Base-by-base conservation (phyloP, 2,329 filamentous ascomycete species). In the Phyllosticta citrichinensis region DNA sequence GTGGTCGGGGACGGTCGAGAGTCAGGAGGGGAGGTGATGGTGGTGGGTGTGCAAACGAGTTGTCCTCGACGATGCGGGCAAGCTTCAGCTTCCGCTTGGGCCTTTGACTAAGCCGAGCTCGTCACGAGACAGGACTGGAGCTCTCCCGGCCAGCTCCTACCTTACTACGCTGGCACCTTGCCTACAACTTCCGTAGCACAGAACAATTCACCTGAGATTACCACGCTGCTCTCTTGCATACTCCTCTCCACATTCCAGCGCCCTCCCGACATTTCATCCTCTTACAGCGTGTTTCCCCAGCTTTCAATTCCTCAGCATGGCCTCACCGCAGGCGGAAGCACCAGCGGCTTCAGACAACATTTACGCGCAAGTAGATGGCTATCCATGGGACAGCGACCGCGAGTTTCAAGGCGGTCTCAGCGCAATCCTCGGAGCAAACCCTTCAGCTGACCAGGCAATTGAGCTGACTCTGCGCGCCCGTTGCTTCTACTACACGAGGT, bases 321-420 rank as follows among this genome's bases (percentile, higher is more conserved):
- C 61, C 24, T 52, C 56, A 10, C 56, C 61, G 8, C 9, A 22
- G 9, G 22, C 35, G 2, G 14, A 53, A 5, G 40, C 56, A 6
- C 25, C 56, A 12, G 50, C 60, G 11, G 25, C 61, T n/a, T 53
- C 61, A 22, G 3, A 40, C 10, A 56, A 56, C 52, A 59, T 62
- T 27, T 88, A 83, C 70, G 74, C 77, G 62, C 81, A 85, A 63
- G 81, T 90, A 57, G 84, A 88, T 67, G 74, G 75, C 24, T 89
- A 89, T 68, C 79, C 82, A 19, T 91, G 87, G 87, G 79, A 79
- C 63, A 80, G 81, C 63, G 87, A 91, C 72, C 77, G 79, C 57
- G 83, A 84, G 64, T 91, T 89, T 68, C 84, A 88, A 74, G 84
- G 81, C 55, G 86, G 86, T 56, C 79, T 89, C 55, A 76, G 77